Conservation (phyloP, 2,329 filamentous ascomycete genomes). For the Nemania serpens region DNA sequence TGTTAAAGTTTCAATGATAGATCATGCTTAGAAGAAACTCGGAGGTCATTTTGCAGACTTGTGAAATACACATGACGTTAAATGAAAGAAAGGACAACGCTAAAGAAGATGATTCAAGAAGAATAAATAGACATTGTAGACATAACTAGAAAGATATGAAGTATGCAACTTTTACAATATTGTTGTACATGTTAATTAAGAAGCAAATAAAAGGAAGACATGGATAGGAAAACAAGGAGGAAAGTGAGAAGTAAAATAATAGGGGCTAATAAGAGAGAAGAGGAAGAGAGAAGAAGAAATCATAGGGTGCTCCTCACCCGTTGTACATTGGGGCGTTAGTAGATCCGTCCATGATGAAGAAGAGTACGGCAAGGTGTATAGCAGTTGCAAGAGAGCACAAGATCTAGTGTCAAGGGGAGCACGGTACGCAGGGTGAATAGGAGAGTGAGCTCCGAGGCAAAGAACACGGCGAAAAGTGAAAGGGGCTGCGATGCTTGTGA, state of each 20-base stretch:
- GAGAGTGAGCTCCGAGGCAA: too few relatives aligned
- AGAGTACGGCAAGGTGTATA: not conserved
- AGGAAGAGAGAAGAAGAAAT: too few relatives aligned
- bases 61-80: too few relatives aligned
- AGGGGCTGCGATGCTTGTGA: not conserved
- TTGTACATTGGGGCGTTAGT: not conserved
- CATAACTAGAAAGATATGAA: too few relatives aligned
- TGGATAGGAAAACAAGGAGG: not conserved
- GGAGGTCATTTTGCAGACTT: too few relatives aligned
- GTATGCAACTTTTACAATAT: too few relatives aligned
- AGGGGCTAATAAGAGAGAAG: not conserved
- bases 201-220: not conserved
- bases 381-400: not conserved
- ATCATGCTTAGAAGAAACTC: too few relatives aligned
- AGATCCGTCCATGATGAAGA: not conserved
- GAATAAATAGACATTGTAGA: too few relatives aligned
- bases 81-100: too few relatives aligned
- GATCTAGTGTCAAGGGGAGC: not conserved
- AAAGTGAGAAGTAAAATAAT: not conserved
- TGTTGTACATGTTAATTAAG: not conserved
- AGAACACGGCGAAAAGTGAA: not conserved
- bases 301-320: not conserved
- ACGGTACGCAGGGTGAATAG: not conserved
- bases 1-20: too few relatives aligned
- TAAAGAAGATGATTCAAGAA: too few relatives aligned